Percentiles rank a stretch among this genome's conserved stretches.
These are phyloP conservation scores for Podaxis carcinomalis DNA, from an alignment of 768 basidiomycete species.

Conservation along the genomic window DNA sequence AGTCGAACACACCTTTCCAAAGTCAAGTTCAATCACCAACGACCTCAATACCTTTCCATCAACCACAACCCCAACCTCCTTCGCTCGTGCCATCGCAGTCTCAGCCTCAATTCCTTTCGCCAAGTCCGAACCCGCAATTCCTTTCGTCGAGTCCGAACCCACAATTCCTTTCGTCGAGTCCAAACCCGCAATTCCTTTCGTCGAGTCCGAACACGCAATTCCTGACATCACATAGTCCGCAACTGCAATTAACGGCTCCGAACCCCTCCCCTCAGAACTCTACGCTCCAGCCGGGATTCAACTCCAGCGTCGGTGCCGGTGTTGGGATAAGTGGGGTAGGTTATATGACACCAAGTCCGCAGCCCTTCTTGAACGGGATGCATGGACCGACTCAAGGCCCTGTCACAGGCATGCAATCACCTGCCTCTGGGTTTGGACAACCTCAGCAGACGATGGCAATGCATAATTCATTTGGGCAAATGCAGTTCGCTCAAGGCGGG, in stretches of 20 bases:
- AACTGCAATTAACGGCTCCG: conserved; percentile 18
- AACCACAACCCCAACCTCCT: conserved; percentile 22
- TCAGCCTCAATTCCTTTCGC: conserved; percentile 22
- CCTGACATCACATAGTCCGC: conserved; percentile 29
- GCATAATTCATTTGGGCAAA: conserved; percentile 14
- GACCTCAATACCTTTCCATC: conserved; percentile 18
- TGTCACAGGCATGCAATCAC: conserved; percentile 25
- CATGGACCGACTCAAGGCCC: conserved; percentile 25
- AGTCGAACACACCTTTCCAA: conserved; percentile 13
- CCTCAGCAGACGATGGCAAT: conserved; percentile 23
- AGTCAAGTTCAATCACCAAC: conserved; percentile 17
- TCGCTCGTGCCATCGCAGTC: conserved; percentile 20
- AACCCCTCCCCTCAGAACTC: background rate
- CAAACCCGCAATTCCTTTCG: conserved; percentile 22
- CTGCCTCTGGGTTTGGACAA: conserved; percentile 16
- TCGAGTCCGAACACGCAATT: conserved; percentile 28
- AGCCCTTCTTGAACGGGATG: conserved; percentile 28
- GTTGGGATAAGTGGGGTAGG: conserved; percentile 17
- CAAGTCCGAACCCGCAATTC: conserved; percentile 17
- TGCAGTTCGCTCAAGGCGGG: conserved; percentile 19
- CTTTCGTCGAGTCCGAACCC: conserved; percentile 26
- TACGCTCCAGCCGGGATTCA: conserved; percentile 1
- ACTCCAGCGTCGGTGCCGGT: conserved; percentile 15
- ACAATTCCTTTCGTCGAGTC: conserved; percentile 16
- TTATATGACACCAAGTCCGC: conserved; percentile 23